Conservation (phyloP, 208 protist species). For the Angomonas ambiguus region DNA sequence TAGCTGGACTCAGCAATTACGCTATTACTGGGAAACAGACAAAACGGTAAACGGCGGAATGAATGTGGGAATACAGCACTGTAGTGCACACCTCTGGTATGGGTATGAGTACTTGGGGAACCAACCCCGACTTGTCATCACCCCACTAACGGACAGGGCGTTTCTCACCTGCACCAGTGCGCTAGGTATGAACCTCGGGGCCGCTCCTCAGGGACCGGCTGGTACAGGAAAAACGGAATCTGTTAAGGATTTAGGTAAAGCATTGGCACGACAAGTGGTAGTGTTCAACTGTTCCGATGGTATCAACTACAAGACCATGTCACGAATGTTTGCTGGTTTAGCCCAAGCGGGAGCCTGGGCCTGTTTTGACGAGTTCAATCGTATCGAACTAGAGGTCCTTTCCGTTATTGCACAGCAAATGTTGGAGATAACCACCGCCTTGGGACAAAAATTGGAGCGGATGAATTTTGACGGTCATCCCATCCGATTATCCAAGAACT, state of each 20-base stretch:
- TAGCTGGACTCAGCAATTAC: conserved; percentile 92
- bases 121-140: conserved; percentile 94
- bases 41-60: conserved; percentile 30
- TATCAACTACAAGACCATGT: conserved; percentile 96
- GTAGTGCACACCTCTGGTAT: conserved; percentile 89
- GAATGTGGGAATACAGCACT: conserved; percentile 88
- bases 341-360: conserved; percentile 94
- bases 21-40: conserved; percentile 93
- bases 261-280: conserved; percentile 88
- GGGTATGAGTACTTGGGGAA: conserved; percentile 97
- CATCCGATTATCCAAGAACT: conserved; percentile 90
- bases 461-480: conserved; percentile 94
- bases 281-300: conserved; percentile 97
- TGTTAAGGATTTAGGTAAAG: conserved; percentile 93
- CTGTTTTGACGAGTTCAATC: conserved; percentile 98
- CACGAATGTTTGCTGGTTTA: conserved; percentile 95
- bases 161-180: conserved; percentile 93
- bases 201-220: conserved; percentile 92
- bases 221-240: conserved; percentile 97
- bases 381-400: conserved; percentile 96
- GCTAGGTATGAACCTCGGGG: conserved; percentile 93
- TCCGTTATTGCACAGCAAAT: conserved; percentile 96
- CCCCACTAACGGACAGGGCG: conserved; percentile 94
- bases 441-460: conserved; percentile 64
- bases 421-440: conserved; percentile 92